Base-by-base conservation (phyloP, 257 asterid genomes). In the Fraxinus cuspidata region DNA sequence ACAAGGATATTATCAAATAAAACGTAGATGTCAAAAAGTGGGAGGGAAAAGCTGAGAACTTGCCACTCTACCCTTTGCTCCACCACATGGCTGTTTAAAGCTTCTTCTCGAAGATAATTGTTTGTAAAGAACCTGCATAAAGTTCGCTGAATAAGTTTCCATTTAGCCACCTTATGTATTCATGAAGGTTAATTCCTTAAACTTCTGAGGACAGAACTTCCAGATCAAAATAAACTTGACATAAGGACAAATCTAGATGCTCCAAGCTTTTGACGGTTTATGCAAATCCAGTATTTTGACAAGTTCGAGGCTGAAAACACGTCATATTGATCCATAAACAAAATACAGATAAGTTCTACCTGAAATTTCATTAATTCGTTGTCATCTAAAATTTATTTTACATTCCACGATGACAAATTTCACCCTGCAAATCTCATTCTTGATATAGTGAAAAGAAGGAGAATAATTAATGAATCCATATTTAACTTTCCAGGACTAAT, bases 51-150 rank as follows among this genome's bases (percentile, higher is more conserved):
- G 79, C 71, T 81, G 51, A 60, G 81, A 77, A 89, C 97, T 89
- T 88, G 81, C 99, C 99, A 96, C 89, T 93, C 99, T 68, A 96
- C 98, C 80, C 95, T 90, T 78, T 96, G 99, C 88, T 96, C 98
- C 77, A 96, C 98, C 75, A 88, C 99, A 87, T 96, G 97, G 83
- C 98, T 96, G 80, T 88, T 93, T 37, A 94, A 92, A 84, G 92
- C 89, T 89, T 93, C 98, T 85, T 93, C 99, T 74, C 97, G 97
- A 73, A 96, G 99, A 90, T 96, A 93, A 82, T 92, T 96, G 88
- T 96, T 96, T 77, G 97, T 92, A 90, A 96, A 88, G 87, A 93
- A 42, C 99, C 98, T 96, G 90, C 72, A 85, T 68, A 77, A 70
- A 69, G 29, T 70, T 66, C 60, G 64, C 37, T 63, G 42, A 69